These are phyloP conservation scores for Picochlorum sp. DNA, from an alignment of 139 green algal genomes.

Conservation along the genomic window DNA sequence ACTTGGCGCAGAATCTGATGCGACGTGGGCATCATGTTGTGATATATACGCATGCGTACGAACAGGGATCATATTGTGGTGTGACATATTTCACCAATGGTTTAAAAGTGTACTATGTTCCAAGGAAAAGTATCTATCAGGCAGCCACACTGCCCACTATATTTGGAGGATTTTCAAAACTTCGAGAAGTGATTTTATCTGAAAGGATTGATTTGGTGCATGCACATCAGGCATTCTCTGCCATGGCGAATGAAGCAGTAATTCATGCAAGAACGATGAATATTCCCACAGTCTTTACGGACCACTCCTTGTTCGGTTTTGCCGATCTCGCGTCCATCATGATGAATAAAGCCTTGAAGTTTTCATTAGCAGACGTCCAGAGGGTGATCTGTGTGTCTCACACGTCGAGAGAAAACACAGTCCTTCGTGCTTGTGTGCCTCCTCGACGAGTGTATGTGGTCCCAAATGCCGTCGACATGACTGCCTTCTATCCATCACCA, in stretches of 20 bases:
- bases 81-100: constrained; percentile 83
- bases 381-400: constrained; percentile 88
- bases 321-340: constrained; percentile 71
- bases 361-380: constrained; percentile 62
- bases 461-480: constrained; percentile 68
- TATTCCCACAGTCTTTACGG: constrained; percentile 87
- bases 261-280: constrained; percentile 78
- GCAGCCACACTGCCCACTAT: constrained; percentile 60
- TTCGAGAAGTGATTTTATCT: constrained; percentile 57
- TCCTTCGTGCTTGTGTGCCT: constrained; percentile 79
- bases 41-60: constrained; percentile 73
- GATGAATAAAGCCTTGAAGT: constrained; percentile 83
- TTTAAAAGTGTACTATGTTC: constrained; percentile 95
- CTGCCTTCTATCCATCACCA: background rate
- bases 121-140: constrained; percentile 59
- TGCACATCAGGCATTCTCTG: constrained; percentile 80
- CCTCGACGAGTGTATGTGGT: constrained; percentile 85
- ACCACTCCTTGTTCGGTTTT: constrained; percentile 97
- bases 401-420: constrained; percentile 95
- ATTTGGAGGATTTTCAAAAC: constrained; percentile 46
- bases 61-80: constrained; percentile 39
- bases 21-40: constrained; percentile 71
- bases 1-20: constrained; percentile 83
- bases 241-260: constrained; percentile 70
- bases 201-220: constrained; percentile 81